Conservation (phyloP, 805 yeast species). For the Ogataea trehaloabstinens region DNA sequence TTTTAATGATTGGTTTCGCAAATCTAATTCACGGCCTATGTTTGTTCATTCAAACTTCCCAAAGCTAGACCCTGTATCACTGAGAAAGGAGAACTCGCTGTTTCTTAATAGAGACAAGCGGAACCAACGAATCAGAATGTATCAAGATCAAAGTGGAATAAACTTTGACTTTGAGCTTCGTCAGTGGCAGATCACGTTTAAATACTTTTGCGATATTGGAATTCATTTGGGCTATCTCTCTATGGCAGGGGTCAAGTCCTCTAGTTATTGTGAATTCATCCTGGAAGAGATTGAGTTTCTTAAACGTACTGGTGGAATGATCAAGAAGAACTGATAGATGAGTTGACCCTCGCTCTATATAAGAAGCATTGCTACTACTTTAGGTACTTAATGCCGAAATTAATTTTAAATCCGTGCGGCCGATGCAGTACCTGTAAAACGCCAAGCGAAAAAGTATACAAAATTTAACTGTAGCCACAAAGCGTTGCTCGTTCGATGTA, state of each 20-base stretch:
- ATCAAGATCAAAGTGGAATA: slow-evolving; percentile 28
- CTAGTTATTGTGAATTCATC: slow-evolving; percentile 52
- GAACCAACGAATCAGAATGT: slow-evolving; percentile 26
- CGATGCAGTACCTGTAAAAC: no score
- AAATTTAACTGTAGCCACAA: no score
- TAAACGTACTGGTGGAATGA: slow-evolving; percentile 20
- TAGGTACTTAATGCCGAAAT: neutral
- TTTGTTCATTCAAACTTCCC: slow-evolving; percentile 57
- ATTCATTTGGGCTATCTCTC: slow-evolving; percentile 25
- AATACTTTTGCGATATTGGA: slow-evolving; percentile 29
- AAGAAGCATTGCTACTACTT: neutral
- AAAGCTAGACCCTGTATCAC: slow-evolving; percentile 45
- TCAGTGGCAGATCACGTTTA: slow-evolving; percentile 55
- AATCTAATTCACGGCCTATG: slow-evolving; percentile 28
- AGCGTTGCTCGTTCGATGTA: no score
- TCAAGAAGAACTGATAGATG: slow-evolving; percentile 9
- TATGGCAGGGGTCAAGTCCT: slow-evolving; percentile 27
- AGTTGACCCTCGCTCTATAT: neutral
- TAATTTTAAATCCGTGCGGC: no score
- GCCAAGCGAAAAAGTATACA: no score
- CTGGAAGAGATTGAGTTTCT: slow-evolving; percentile 45
- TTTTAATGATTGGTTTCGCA: slow-evolving; percentile 22
- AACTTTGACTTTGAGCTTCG: slow-evolving; percentile 56
- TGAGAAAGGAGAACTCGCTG: slow-evolving; percentile 37
- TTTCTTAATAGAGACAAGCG: slow-evolving; percentile 15